Base-by-base conservation (phyloP, 257 asterid species). In the Capsicum baccatum region DNA sequence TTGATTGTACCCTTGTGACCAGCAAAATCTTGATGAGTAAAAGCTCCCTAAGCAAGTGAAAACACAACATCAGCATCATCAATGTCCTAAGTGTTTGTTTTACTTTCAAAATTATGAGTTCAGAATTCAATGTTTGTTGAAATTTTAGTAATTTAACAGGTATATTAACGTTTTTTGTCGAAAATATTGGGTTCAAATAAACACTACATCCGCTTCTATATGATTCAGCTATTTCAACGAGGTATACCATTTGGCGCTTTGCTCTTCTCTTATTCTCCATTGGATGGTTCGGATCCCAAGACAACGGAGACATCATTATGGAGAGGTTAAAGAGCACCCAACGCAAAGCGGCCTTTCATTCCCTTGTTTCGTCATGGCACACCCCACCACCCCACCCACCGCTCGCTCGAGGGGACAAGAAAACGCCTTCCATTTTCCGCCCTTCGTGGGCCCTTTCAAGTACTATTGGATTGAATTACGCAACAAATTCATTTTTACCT, bases 1-100 rank as follows among this genome's bases (percentile, higher is more conserved):
- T 81, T 91, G 63, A 96, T 93, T 63, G 97, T 93, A 19, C 99
- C 98, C 91, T 87, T 91, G 83, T 94, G 98, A 80, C 99, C 98
- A 79, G 92, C 91, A 90, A 96, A 96, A 86, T 96, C 99, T 91
- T 96, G 97, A 91, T 96, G 98, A 54, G 95, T 90, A 76, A 92
- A 79, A 47, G 95, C 93, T 85, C 99, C 99, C 99, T 96, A 79
- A 64, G 9, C 79, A 5, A 83, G 71, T 9, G 80, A 64, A 56
- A 78, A 48, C 47, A 48, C 39, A 14, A 47, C 8, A 86, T 52
- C 15, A 21, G 82, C 26, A 67, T 74, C 17, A 3, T 3, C 48
- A 37, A 5, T 11, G 4, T 39, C 54, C 3, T 74, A 6, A 6
- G n/a, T 26, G 60, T 8, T 14, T 2, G 2, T 50, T 21, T 50